phyloP scores from a whole-genome alignment of 768 basidiomycete genomes.

The Lepiota brunneoincarnata region DNA sequence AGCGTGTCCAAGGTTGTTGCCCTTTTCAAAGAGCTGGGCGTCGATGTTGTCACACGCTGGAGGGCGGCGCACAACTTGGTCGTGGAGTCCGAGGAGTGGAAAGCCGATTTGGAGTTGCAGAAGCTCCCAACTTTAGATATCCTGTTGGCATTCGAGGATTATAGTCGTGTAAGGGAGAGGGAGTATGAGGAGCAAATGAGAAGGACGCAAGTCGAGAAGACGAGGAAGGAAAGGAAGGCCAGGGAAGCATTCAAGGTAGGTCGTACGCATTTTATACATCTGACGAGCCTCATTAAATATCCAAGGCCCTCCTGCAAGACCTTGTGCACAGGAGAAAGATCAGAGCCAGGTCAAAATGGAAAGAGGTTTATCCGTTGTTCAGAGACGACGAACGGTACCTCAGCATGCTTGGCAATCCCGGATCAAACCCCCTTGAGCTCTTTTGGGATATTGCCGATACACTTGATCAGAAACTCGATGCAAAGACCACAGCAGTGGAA shows the following conservation, averaged over 20 bases:
- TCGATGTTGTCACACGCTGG: slow-evolving; percentile 95
- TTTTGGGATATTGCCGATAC: slow-evolving; percentile 94
- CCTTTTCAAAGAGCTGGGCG: slow-evolving; percentile 82
- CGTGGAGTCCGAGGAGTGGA: slow-evolving; percentile 76
- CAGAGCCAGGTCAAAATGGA: slow-evolving; percentile 88
- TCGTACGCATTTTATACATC: slow-evolving; percentile 1
- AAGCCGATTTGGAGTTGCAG: slow-evolving; percentile 69
- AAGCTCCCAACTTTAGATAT: slow-evolving; percentile 89
- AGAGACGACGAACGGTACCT: slow-evolving; percentile 80
- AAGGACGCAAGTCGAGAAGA: slow-evolving; percentile 77
- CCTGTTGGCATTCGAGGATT: slow-evolving; percentile 91
- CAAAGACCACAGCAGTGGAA: slow-evolving; percentile 69
- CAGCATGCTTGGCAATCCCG: slow-evolving; percentile 86
- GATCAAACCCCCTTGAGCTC: slow-evolving; percentile 92
- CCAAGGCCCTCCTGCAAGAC: slow-evolving; percentile 67
- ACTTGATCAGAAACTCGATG: slow-evolving; percentile 82
- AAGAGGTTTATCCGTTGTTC: slow-evolving; percentile 78
- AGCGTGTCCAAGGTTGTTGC: slow-evolving; percentile 81
- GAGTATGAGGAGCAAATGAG: slow-evolving; percentile 90
- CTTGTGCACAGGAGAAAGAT: slow-evolving; percentile 66
- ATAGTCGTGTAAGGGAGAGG: slow-evolving; percentile 83
- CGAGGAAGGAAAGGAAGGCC: slow-evolving; percentile 82
- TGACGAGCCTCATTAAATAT: background rate
- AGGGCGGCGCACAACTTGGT: slow-evolving; percentile 78
- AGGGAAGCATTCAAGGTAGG: slow-evolving; percentile 86